Conservation (phyloP, 768 basidiomycete species). For the Suillus subaureus region DNA sequence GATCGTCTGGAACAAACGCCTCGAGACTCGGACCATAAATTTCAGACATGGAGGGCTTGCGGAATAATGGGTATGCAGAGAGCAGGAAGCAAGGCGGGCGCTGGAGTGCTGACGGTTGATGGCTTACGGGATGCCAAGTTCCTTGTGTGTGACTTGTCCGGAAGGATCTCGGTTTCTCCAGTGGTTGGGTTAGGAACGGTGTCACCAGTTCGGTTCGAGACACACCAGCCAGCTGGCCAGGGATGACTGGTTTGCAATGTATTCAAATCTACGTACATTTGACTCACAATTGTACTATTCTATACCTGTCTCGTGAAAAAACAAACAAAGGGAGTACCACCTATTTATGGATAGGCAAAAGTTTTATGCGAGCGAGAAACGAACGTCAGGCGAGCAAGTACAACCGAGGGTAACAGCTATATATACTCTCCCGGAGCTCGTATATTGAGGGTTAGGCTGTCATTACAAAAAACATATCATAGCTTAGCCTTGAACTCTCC, state of each 20-base stretch:
- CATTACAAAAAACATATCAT: neutral
- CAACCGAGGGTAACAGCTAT: neutral
- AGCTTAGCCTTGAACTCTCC: neutral
- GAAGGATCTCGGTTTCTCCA: neutral
- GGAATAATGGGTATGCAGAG: neutral
- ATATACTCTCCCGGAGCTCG: neutral
- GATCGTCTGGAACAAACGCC: conserved; percentile 57
- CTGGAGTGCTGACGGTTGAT: neutral
- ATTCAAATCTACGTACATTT: neutral
- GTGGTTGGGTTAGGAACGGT: neutral
- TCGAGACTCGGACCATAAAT: conserved; percentile 32
- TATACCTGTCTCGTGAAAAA: neutral
- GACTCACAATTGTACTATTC: neutral
- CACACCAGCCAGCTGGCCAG: neutral
- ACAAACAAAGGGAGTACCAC: neutral
- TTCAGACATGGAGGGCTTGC: conserved; percentile 21
- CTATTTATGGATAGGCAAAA: neutral
- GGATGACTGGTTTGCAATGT: neutral
- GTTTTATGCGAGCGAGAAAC: neutral
- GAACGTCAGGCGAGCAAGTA: neutral
- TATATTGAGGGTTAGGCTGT: neutral
- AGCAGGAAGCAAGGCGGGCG: neutral
- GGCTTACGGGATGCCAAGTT: neutral
- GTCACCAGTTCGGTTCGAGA: neutral
- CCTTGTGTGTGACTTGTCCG: neutral